These are phyloP conservation scores for Sphaerosporella brunnea DNA, from an alignment of 495 filamentous ascomycete species.

Conservation along the genomic window DNA sequence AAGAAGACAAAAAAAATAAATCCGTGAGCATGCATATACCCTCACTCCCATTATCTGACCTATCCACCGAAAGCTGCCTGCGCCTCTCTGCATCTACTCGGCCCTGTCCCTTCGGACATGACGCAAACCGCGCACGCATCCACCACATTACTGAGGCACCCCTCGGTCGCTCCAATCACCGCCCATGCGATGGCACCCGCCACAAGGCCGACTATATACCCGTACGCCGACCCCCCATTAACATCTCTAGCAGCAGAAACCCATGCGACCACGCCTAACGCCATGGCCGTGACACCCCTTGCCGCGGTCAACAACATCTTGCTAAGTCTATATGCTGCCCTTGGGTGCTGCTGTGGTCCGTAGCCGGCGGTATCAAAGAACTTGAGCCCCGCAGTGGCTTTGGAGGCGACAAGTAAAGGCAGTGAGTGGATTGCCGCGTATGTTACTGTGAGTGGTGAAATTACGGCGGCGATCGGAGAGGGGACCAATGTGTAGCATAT, in stretches of 20 bases:
- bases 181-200: slow-evolving; percentile 91
- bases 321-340: slow-evolving; percentile 59
- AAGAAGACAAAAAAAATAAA: not conserved
- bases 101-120: slow-evolving; percentile 52
- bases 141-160: slow-evolving; percentile 75
- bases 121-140: slow-evolving; percentile 89
- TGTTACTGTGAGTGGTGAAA: slow-evolving; percentile 76
- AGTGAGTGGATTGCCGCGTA: slow-evolving; percentile 90
- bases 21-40: not conserved
- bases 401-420: slow-evolving; percentile 52
- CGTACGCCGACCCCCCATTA: slow-evolving; percentile 72
- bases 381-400: slow-evolving; percentile 57
- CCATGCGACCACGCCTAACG: slow-evolving; percentile 90
- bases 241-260: slow-evolving; percentile 67
- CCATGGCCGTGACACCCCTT: slow-evolving; percentile 70
- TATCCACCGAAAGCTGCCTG: slow-evolving; percentile 36
- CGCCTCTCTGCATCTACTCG: slow-evolving; percentile 42
- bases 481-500: slow-evolving; percentile 64
- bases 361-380: slow-evolving; percentile 41
- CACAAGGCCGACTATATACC: slow-evolving; percentile 81
- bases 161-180: slow-evolving; percentile 85
- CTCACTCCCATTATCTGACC: not conserved
- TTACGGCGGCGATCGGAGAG: slow-evolving; percentile 63
- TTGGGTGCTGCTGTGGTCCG: slow-evolving; percentile 29
- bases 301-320: slow-evolving; percentile 84